Conservation (phyloP, 208 protist species). For the Leishmania martiniquensis region DNA sequence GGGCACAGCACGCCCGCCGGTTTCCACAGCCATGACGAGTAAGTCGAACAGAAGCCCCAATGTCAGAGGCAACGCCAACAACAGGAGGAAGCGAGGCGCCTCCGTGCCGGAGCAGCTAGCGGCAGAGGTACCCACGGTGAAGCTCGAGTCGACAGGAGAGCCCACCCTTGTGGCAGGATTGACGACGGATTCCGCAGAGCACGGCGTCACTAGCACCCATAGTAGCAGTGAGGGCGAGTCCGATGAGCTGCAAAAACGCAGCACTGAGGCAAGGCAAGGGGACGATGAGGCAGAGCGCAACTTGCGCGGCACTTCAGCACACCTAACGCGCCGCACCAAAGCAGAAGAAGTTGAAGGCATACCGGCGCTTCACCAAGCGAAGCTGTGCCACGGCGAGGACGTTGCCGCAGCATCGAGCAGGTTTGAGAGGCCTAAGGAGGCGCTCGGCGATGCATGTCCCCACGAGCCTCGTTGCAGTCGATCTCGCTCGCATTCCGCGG, state of each 20-base stretch:
- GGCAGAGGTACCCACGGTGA: background rate
- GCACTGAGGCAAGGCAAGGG: background rate
- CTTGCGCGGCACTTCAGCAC: background rate
- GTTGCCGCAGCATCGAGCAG: background rate
- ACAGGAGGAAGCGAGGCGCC: background rate
- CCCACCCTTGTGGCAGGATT: background rate
- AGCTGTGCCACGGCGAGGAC: background rate
- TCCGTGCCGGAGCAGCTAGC: background rate
- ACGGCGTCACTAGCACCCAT: background rate
- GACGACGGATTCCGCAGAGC: background rate
- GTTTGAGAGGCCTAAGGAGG: background rate
- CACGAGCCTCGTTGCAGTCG: background rate
- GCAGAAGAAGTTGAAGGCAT: background rate
- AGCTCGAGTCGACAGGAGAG: background rate
- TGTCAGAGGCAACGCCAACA: background rate
- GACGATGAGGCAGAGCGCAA: background rate
- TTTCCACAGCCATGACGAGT: background rate
- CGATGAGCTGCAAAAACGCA: slow-evolving; percentile 1
- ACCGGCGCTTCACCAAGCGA: background rate
- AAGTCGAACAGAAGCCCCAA: background rate
- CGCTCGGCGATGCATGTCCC: background rate
- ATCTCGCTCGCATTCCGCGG: slow-evolving; percentile 9
- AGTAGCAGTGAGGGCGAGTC: background rate
- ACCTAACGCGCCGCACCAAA: slow-evolving; percentile 16
- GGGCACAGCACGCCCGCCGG: background rate